These are phyloP conservation scores for Saccharomycopsis crataegensis DNA, from an alignment of 1,139 yeast genomes.

Conservation along the genomic window DNA sequence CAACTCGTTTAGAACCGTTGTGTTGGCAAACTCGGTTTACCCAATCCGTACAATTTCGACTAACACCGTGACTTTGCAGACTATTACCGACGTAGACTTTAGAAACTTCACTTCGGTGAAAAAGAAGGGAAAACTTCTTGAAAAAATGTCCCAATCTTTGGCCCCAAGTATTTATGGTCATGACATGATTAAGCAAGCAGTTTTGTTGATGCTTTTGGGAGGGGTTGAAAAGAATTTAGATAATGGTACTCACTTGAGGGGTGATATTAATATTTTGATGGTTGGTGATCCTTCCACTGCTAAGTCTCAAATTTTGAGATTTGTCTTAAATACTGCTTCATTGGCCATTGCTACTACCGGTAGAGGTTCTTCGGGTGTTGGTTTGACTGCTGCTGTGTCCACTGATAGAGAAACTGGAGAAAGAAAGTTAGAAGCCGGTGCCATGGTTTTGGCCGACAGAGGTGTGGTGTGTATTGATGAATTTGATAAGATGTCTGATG, in stretches of 20 bases:
- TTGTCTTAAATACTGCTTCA: slow-evolving; percentile 89
- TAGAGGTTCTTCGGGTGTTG: slow-evolving; percentile 98
- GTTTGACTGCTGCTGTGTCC: slow-evolving; percentile 98
- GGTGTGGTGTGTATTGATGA: slow-evolving; percentile 98
- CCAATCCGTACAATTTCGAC: slow-evolving; percentile 84
- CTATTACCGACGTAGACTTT: slow-evolving; percentile 74
- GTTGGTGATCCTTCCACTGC: slow-evolving; percentile 99
- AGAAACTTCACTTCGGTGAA: slow-evolving; percentile 79
- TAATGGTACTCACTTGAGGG: slow-evolving; percentile 95
- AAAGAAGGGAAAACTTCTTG: slow-evolving; percentile 63
- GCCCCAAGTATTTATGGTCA: slow-evolving; percentile 97
- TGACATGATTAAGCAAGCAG: slow-evolving; percentile 85
- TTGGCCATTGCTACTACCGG: slow-evolving; percentile 98
- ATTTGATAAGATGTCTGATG: slow-evolving; percentile 95
- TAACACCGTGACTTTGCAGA: slow-evolving; percentile 73
- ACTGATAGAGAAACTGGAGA: slow-evolving; percentile 97
- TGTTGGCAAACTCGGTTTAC: slow-evolving; percentile 83
- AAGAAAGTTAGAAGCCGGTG: slow-evolving; percentile 96
- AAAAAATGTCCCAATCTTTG: slow-evolving; percentile 71
- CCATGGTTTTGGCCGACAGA: slow-evolving; percentile 97
- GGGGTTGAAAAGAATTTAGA: slow-evolving; percentile 93
- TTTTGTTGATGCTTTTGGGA: slow-evolving; percentile 81
- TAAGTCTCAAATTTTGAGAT: slow-evolving; percentile 88
- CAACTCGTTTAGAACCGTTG: slow-evolving; percentile 70
- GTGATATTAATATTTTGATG: slow-evolving; percentile 92